phyloP scores from a whole-genome alignment of 2,329 filamentous ascomycete species.

The Nakataea oryzae region DNA sequence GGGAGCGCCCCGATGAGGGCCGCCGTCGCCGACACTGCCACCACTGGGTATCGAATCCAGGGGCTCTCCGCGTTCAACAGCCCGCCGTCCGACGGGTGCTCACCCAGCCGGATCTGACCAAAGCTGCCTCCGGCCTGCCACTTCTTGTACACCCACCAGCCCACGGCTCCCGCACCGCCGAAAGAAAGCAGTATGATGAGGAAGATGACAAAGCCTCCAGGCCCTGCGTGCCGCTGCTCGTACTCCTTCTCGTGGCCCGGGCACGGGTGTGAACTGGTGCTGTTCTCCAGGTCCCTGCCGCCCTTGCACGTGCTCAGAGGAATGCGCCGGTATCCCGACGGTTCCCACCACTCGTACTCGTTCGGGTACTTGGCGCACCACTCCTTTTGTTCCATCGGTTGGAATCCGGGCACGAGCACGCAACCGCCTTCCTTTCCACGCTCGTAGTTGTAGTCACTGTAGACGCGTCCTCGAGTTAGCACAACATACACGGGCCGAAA shows the following conservation, averaged over 20 bases:
- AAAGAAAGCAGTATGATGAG: conserved; percentile 75
- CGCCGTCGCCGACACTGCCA: conserved; percentile 54
- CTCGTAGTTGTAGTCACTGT: conserved; percentile 88
- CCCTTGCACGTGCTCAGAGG: conserved; percentile 79
- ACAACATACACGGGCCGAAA: background rate
- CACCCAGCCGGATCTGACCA: conserved; percentile 83
- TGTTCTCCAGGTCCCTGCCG: conserved; percentile 65
- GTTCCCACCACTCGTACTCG: conserved; percentile 67
- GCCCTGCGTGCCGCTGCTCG: conserved; percentile 51
- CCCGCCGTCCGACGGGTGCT: conserved; percentile 31
- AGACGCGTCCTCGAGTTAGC: background rate
- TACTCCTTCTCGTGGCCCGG: conserved; percentile 76
- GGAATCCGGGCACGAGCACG: conserved; percentile 61
- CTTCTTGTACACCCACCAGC: conserved; percentile 76
- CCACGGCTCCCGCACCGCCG: conserved; percentile 55
- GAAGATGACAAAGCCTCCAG: conserved; percentile 67
- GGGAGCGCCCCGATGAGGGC: conserved; percentile 55
- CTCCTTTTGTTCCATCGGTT: conserved; percentile 40
- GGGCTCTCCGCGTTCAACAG: conserved; percentile 59
- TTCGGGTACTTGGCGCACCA: conserved; percentile 53
- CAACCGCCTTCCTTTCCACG: conserved; percentile 67
- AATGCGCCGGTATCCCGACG: conserved; percentile 81
- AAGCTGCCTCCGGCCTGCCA: conserved; percentile 72
- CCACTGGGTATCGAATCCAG: conserved; percentile 75
- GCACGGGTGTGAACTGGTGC: conserved; percentile 52